These are phyloP conservation scores for Caryopteris hybrid DNA, from an alignment of 305 asterid species.

Conservation along the genomic window DNA sequence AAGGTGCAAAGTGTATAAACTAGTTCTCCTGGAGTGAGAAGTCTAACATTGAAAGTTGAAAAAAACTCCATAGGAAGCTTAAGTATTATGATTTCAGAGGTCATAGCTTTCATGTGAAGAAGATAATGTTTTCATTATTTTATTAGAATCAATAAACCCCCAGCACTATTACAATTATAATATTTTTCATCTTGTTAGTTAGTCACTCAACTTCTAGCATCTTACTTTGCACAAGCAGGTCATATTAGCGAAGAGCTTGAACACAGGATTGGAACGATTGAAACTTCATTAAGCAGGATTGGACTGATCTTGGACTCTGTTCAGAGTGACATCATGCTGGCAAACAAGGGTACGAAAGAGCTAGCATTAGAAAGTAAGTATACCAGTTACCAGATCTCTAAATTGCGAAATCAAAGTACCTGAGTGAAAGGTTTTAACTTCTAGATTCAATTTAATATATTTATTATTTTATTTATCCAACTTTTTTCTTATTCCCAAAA, in stretches of 20 bases:
- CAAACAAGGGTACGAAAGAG: conserved; percentile 79
- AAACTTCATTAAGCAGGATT: conserved; percentile 72
- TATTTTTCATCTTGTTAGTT: background rate
- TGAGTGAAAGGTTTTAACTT: conserved; percentile 6
- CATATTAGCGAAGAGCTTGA: conserved; percentile 76
- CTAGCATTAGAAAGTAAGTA: conserved; percentile 65
- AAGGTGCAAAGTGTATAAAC: background rate
- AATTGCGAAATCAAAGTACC: too few relatives aligned
- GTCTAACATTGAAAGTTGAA: too few relatives aligned
- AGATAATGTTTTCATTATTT: background rate
- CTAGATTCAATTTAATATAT: too few relatives aligned
- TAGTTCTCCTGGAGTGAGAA: conserved; percentile 16
- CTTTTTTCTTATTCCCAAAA: too few relatives aligned
- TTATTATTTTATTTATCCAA: too few relatives aligned
- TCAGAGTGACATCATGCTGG: conserved; percentile 87
- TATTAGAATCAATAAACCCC: background rate
- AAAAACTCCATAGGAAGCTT: background rate
- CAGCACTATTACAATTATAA: background rate
- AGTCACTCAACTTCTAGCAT: conserved; percentile 15
- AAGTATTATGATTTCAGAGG: background rate
- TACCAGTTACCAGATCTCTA: conserved; percentile 12
- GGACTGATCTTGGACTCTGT: conserved; percentile 83
- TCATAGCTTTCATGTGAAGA: conserved; percentile 1
- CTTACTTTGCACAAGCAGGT: conserved; percentile 44
- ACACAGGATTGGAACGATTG: conserved; percentile 74